phyloP scores from a whole-genome alignment of 768 basidiomycete species.

The Tylopilus intermedius region DNA sequence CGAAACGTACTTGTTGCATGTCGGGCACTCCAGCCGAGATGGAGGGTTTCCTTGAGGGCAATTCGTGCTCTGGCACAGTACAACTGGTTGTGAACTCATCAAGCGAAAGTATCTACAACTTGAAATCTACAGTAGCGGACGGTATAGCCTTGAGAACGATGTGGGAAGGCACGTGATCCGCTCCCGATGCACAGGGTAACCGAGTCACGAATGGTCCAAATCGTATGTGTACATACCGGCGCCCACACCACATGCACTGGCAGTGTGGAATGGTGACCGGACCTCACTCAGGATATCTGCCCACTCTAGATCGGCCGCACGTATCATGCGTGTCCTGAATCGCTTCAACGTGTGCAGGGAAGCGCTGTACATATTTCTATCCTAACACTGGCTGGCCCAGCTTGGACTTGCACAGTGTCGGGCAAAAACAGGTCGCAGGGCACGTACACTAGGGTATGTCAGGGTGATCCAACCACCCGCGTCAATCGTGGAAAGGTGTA shows the following conservation, averaged over 20 bases:
- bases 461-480: background rate
- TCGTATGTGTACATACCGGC: too few species aligned
- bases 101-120: background rate
- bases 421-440: conserved; percentile 8
- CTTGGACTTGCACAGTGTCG: background rate
- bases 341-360: too few species aligned
- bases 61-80: conserved; percentile 61
- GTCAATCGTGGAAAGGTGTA: background rate
- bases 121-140: background rate
- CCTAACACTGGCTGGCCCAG: too few species aligned
- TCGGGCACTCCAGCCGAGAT: conserved; percentile 86
- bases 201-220: too few species aligned
- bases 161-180: conserved; percentile 16
- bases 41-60: conserved; percentile 82
- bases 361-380: too few species aligned
- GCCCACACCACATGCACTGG: background rate
- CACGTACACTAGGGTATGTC: background rate
- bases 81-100: conserved; percentile 36
- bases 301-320: background rate
- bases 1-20: conserved; percentile 76
- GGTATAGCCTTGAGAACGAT: background rate
- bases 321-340: too few species aligned
- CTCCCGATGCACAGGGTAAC: background rate
- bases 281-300: background rate
- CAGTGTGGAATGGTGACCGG: background rate